Conservation (phyloP, 495 filamentous ascomycete genomes). For the Evansstolkia leycettana region DNA sequence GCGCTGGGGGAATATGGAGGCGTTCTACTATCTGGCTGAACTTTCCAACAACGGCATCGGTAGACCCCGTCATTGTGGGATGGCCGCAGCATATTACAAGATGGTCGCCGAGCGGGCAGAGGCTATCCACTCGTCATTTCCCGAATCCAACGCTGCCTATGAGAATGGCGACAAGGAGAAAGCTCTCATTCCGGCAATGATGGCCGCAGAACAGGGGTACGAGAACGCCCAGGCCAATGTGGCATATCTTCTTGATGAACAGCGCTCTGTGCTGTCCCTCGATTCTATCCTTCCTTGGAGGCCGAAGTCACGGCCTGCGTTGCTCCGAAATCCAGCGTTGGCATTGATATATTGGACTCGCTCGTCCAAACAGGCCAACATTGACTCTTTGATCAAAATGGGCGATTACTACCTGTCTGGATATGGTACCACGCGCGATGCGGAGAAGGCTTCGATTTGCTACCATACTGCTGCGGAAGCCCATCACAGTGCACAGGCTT, state of each 20-base stretch:
- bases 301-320: slow-evolving; percentile 24
- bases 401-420: slow-evolving; percentile 89
- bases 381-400: slow-evolving; percentile 94
- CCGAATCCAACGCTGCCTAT: slow-evolving; percentile 76
- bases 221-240: slow-evolving; percentile 91
- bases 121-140: slow-evolving; percentile 68
- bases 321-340: slow-evolving; percentile 59
- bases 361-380: slow-evolving; percentile 84
- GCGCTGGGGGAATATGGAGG: slow-evolving; percentile 78
- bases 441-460: slow-evolving; percentile 84
- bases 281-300: slow-evolving; percentile 29
- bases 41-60: slow-evolving; percentile 72
- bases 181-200: slow-evolving; percentile 74
- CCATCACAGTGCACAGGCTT: slow-evolving; percentile 82
- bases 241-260: slow-evolving; percentile 77
- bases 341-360: slow-evolving; percentile 95
- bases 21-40: slow-evolving; percentile 92
- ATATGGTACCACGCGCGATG: slow-evolving; percentile 54
- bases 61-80: slow-evolving; percentile 63
- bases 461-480: slow-evolving; percentile 87
- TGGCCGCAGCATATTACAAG: slow-evolving; percentile 88
- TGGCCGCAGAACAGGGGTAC: slow-evolving; percentile 94
- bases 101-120: slow-evolving; percentile 86
- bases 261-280: slow-evolving; percentile 50
- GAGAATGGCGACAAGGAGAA: slow-evolving; percentile 75